phyloP scores from a whole-genome alignment of 1,139 yeast genomes.

The Hyphopichia khmerensis region DNA sequence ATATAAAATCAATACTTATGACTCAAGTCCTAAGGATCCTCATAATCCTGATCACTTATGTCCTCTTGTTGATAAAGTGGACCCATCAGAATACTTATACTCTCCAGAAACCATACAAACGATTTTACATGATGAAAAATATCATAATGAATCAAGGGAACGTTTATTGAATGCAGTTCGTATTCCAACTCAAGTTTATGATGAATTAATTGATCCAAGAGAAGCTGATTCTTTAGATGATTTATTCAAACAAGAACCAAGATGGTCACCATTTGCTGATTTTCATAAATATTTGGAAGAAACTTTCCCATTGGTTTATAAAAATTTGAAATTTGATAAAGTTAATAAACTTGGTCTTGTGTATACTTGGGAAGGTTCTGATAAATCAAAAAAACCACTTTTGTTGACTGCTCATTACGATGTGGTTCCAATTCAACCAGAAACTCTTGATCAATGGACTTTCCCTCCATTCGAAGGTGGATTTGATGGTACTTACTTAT shows the following conservation, averaged over 20 bases:
- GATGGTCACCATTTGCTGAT: conserved; percentile 29
- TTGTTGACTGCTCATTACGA: conserved; percentile 50
- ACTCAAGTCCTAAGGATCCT: conserved; percentile 2
- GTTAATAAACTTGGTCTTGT: conserved; percentile 34
- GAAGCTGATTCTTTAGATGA: conserved; percentile 21
- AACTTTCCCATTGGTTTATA: conserved; percentile 32
- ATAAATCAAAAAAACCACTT: conserved; percentile 31
- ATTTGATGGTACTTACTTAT: conserved; percentile 37
- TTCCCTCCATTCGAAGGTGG: conserved; percentile 44
- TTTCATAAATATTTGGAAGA: conserved; percentile 29
- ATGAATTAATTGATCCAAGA: conserved; percentile 36
- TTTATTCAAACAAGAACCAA: conserved; percentile 25
- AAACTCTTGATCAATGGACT: conserved; percentile 40
- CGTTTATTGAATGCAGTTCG: conserved; percentile 55
- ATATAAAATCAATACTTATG: no score
- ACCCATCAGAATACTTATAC: conserved; percentile 24
- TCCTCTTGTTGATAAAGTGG: conserved; percentile 32
- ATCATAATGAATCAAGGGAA: conserved; percentile 36
- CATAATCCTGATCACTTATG: conserved; percentile 29
- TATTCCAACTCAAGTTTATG: conserved; percentile 63
- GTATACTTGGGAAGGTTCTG: conserved; percentile 36
- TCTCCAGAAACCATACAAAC: conserved; percentile 21
- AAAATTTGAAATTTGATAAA: conserved; percentile 27
- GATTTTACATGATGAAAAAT: conserved; percentile 37
- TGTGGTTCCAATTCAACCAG: conserved; percentile 48